These are phyloP conservation scores for Trichoderma brevicompactum DNA, from an alignment of 2,329 filamentous ascomycete species.

Conservation along the genomic window DNA sequence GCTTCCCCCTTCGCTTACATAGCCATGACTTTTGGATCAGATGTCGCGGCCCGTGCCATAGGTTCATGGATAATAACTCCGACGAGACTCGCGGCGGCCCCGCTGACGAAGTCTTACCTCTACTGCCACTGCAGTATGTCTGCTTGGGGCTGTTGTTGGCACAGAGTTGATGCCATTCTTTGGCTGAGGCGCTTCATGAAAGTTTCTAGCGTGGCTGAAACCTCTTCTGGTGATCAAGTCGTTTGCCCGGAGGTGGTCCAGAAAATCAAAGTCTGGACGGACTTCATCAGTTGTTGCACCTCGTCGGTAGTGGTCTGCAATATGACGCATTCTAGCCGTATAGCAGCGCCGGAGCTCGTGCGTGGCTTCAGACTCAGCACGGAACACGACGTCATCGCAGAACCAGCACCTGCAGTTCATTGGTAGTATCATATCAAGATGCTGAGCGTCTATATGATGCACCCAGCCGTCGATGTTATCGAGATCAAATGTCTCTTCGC, in stretches of 20 bases:
- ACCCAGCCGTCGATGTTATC: constrained; percentile 51
- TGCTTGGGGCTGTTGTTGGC: not conserved
- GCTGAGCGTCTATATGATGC: constrained; percentile 47
- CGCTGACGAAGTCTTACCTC: not conserved
- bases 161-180: constrained; percentile 19
- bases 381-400: constrained; percentile 43
- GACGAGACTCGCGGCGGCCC: not conserved
- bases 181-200: constrained; percentile 27
- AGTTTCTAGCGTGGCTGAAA: constrained; percentile 32
- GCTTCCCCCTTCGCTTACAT: not conserved
- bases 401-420: constrained; percentile 53
- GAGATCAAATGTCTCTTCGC: constrained; percentile 44
- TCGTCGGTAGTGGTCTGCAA: constrained; percentile 49
- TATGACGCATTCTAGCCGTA: constrained; percentile 53
- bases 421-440: constrained; percentile 34
- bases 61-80: not conserved
- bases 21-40: not conserved
- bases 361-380: not conserved
- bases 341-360: constrained; percentile 38
- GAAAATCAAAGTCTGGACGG: constrained; percentile 48
- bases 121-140: not conserved
- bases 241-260: constrained; percentile 44
- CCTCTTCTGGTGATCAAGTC: constrained; percentile 37
- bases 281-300: constrained; percentile 35
- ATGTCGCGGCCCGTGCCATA: not conserved